Evolutionary conservation across 768 basidiomycete genomes (phyloP), one percentile per base, ranked within the genome.

Genomic region (Agrocybe pediades): DNA sequence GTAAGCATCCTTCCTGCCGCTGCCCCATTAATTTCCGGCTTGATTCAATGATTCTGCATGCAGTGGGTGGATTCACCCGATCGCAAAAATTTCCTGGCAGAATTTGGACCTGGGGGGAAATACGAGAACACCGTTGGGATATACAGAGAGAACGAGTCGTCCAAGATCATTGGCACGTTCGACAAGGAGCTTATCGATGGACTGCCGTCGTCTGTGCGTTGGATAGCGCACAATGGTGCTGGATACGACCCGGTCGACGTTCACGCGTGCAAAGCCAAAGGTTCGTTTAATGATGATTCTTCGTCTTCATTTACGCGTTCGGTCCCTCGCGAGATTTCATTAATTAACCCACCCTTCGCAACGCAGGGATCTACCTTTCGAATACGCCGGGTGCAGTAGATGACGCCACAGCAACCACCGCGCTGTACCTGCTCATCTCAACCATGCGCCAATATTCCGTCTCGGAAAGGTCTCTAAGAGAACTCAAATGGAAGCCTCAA

Each of bases 141-240:
- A 50, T 95, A 92, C 74, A 80, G 90, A 39, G 81, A 90, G 67
- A 89, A 90, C 69, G 71, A 72, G 23, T 90, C 88, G 6, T 74
- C 83, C 6, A 71, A 77, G 44, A 72, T 68, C 36, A 85, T 94
- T 60, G 93, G 91, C 17, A 71, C 83, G 15, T 94, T 93, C 63
- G 91, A 97, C 68, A 81, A 83, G 67, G 88, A 88, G 57, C 76
- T 96, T 58, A 77, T 97, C 58, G 69, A 76, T 45, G 82, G 79
- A 0, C 75, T 97, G 9, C 86, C 92, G 1, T 56, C 76, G 1
- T 77, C 75, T 17, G 79, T 95, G 57, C 86, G 86, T 63, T 94
- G 89, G 87, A 92, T 96, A 65, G 90, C 87, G 1, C 93, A 94
- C 68, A 95, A 95, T 53, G 95, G 94, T 9, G 93, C 95, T 0